Evolutionary conservation across 148 eudicot genomes (phyloP), one percentile per base, ranked within the genome.

Genomic region (Polygonum aviculare): DNA sequence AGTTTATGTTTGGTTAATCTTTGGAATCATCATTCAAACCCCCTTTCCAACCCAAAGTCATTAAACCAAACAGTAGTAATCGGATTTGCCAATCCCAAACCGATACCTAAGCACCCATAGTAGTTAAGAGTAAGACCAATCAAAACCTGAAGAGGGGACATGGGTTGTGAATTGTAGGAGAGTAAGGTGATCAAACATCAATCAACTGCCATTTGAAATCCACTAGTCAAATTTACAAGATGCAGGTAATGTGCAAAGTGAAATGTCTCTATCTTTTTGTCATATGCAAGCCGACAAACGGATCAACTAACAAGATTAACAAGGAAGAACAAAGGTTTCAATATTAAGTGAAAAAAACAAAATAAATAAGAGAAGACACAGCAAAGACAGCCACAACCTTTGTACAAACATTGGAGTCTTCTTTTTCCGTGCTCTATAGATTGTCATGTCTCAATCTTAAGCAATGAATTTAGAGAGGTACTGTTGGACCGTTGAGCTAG

Each of bases 401-500:
- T 54, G 60, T 54, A 54, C 60, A 54, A 54, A 26, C 38, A 10
- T 3, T 31, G 67, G 31, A 11, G 36, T 26, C 69, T 60, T 12
- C 38, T 10, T 60, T 60, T 60, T 60, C 31, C 3, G 22, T 57
- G 69, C 16, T 22, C 31, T 26, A 4, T 31, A 19, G 26, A 22
- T 26, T 60, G 10, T 38, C 44, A 16, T 55, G 92, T 73, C 40
- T 89, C 97, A 49, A 92, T 83, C 76, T 90, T 88, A 80, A 95
- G 85, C 76, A 95, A 88, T 62, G 98, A 89, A 81, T 95, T 95
- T 36, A 95, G 93, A 31, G 98, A 95, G 38, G 94, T 90, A 80
- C 98, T 95, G 84, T 95, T 95, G 82, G 90, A 95, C 39, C 89
- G 83, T 78, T 92, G 97, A 62, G 98, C 97, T 51, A 92, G 82